Evolutionary conservation across 2,329 filamentous ascomycete species (phyloP).

Genomic region (Colletotrichum australisinense): DNA sequence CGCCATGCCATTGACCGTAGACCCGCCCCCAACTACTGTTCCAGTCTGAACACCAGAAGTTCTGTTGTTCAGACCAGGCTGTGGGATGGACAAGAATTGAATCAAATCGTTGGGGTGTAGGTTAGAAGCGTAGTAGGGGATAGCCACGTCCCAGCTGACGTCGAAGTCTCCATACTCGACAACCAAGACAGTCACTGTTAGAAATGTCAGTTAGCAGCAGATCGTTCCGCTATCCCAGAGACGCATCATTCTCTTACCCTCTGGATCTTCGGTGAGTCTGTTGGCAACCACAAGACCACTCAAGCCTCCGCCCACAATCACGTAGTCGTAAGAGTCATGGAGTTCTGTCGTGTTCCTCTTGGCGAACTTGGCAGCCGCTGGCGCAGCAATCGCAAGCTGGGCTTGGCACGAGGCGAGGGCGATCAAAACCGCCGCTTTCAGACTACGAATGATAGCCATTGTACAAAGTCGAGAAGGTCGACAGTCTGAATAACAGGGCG

Average conservation of each 20-base stretch:
- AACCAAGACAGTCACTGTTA: slow-evolving; percentile 42
- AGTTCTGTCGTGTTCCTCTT: slow-evolving; percentile 10
- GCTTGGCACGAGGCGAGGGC: background rate
- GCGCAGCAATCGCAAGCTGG: background rate
- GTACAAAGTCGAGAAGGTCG: background rate
- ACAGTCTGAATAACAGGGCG: background rate
- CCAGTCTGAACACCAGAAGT: slow-evolving; percentile 43
- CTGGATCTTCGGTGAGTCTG: slow-evolving; percentile 47
- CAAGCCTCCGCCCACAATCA: slow-evolving; percentile 51
- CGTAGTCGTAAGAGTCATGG: slow-evolving; percentile 46
- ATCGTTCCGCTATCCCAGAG: too few relatives aligned
- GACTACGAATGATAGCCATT: background rate
- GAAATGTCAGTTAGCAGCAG: background rate
- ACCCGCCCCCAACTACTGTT: slow-evolving; percentile 39
- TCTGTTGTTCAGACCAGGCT: slow-evolving; percentile 42
- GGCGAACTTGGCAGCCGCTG: slow-evolving; percentile 12
- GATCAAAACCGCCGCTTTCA: background rate
- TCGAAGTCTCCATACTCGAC: slow-evolving; percentile 40
- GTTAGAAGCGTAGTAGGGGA: slow-evolving; percentile 35
- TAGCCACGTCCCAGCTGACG: slow-evolving; percentile 22
- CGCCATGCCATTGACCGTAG: slow-evolving; percentile 51
- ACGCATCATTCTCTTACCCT: slow-evolving; percentile 4
- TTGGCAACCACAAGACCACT: slow-evolving; percentile 50
- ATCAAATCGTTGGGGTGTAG: slow-evolving; percentile 39
- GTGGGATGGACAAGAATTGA: slow-evolving; percentile 43